Evolutionary conservation across 768 basidiomycete genomes (phyloP).

Genomic region (Mycena floridula): DNA sequence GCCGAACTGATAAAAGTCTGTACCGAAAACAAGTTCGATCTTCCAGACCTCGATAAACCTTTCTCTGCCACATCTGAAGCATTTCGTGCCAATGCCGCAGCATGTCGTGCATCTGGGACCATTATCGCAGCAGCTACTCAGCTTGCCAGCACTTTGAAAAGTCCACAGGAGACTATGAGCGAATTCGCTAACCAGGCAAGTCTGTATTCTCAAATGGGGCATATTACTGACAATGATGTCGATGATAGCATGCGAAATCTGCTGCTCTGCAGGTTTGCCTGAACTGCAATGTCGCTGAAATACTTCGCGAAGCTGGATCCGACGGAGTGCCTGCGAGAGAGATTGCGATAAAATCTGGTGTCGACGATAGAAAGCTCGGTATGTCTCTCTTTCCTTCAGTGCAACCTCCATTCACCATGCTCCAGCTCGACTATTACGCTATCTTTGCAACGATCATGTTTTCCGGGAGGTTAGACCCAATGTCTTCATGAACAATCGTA

Average conservation of each 20-base stretch:
- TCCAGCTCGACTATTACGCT: conserved; percentile 29
- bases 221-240: background rate
- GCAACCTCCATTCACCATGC: background rate
- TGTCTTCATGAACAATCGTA: conserved; percentile 32
- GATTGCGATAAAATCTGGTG: background rate
- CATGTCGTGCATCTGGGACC: conserved; percentile 21
- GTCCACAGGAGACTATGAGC: conserved; percentile 20
- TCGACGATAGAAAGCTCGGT: background rate
- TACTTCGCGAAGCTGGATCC: conserved; percentile 33
- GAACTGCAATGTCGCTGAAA: conserved; percentile 31
- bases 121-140: conserved; percentile 26
- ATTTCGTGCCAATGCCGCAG: conserved; percentile 17
- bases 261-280: conserved; percentile 23
- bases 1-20: conserved; percentile 13
- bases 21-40: conserved; percentile 4
- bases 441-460: conserved; percentile 31
- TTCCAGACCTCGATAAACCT: conserved; percentile 18
- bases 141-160: conserved; percentile 19
- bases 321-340: conserved; percentile 13
- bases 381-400: background rate
- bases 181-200: conserved; percentile 19
- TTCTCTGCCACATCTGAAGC: conserved; percentile 20
- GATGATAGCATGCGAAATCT: conserved; percentile 18
- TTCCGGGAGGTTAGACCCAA: conserved; percentile 30
- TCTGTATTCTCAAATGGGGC: conserved; percentile 15